Evolutionary conservation across 1,284 basidiomycete genomes (phyloP), one percentile per base, ranked within the genome.

Genomic region (Malassezia brasiliensis): DNA sequence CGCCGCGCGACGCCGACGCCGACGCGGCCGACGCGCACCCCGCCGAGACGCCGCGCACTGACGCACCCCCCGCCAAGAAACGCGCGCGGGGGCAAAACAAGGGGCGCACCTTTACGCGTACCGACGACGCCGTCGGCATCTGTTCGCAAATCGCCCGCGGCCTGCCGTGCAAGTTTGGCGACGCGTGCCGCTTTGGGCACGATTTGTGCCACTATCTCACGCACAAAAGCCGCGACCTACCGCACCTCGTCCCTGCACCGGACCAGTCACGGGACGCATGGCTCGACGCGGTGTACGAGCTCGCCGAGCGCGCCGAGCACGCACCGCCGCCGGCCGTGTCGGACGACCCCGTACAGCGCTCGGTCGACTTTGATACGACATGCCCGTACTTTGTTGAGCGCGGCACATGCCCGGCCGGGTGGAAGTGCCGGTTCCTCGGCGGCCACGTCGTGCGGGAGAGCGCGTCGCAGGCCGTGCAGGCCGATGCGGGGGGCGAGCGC

Each of bases 361-460:
- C 84, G 83, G 6, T 87, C 81, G 65, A 78, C 82, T n/a, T 63
- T 65, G n/a, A 61, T 63, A 61, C 68, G 19, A 54, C 57, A 25
- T 96, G 90, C 66, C 87, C 89, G 1, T 79, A 85, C 4, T 90
- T 83, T 65, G 77, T 79, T 28, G 82, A 83, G 60, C 79, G 81
- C 5, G 91, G 91, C 0, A 81, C 85, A 68, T 96, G 91, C 77
- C 83, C 84, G 49, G 83, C 83, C 61, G 93, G 89, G 5, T 85
- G 88, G 77, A 87, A 88, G 75, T 98, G 93, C 72, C 83, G 93
- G 1, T 94, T 87, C 77, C 81, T 94, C 3, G 85, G 86, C 11
- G 84, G 82, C 0, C 93, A 96, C 41, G 65, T 72, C 2, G 46
- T 45, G 4, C 37, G 62, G 25, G 57, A 66, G 9, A 60, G 61